Base-by-base conservation (phyloP, 2,329 filamentous ascomycete genomes). In the Beauveria australis region DNA sequence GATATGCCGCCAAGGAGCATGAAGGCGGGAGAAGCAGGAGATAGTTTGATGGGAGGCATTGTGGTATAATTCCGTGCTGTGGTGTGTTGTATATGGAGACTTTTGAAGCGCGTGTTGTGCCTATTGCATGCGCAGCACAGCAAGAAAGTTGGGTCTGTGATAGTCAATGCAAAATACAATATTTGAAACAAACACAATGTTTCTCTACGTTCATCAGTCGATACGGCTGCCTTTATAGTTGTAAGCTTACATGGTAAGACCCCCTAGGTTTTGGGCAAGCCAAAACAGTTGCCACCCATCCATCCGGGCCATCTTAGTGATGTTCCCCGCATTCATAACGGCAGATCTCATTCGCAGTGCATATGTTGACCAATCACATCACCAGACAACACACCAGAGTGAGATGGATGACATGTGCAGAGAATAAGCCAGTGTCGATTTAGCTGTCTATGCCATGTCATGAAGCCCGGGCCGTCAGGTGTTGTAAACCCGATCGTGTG, bases 1-100 rank as follows among this genome's bases (percentile, higher is more conserved):
- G 66, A 64, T 3, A 67, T 64, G 53, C 65, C 66, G 10, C 65
- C 64, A 33, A 67, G 56, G 41, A 66, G 64, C 49, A 67, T 60
- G n/a, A 64, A 63, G 10, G 62, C 59, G 7, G 65, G 65, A 1
- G 65, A 64, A 4, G 63, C 62, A 16, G 63, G 43, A 18, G 64
- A 55, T 24, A 63, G 47, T 14, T 41, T 53, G n/a, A 41, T 46
- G 14, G 46, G 52, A 7, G 61, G 41, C 62, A 62, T 64, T 22
- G n/a, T 54, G 33, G 10, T 24, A 16, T 44, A 16, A 22, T 12
- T 19, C 12, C 26, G 47, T 14, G 37, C 8, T 33, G 18, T 28
- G 18, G 16, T 56, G 7, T 47, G 37, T 19, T 8, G 52, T 30
- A 19, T 14, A 18, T 16, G 8, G 24, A 43, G 10, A 33, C 2